phyloP scores from a whole-genome alignment of 331 rosid genomes.

The Erythrophleum ivorense region DNA sequence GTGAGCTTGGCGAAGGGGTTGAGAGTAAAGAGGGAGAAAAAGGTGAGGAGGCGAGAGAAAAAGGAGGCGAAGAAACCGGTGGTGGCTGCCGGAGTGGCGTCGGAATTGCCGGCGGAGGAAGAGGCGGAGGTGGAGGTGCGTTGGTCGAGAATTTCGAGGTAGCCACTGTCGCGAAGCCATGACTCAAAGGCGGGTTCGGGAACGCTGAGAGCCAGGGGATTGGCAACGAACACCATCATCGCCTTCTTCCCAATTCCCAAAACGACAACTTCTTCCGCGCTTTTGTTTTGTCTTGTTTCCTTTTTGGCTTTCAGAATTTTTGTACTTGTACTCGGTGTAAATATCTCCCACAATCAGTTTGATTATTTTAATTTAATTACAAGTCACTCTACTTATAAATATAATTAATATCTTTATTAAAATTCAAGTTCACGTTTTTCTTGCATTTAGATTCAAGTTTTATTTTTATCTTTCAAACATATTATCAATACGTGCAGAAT shows the following conservation, averaged over 20 bases:
- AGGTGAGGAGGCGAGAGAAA: conserved; percentile 61
- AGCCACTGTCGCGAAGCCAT: conserved; percentile 97
- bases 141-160: conserved; percentile 86
- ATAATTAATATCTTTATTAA: not conserved
- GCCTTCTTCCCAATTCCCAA: not conserved
- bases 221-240: conserved; percentile 82
- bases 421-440: too few relatives aligned
- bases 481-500: too few relatives aligned
- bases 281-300: not conserved
- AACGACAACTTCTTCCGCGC: conserved; percentile 16
- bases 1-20: conserved; percentile 89
- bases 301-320: not conserved
- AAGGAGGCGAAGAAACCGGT: conserved; percentile 42
- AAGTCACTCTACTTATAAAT: not conserved
- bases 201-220: conserved; percentile 92
- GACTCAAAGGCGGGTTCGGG: conserved; percentile 91
- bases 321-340: not conserved
- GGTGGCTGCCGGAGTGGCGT: conserved; percentile 31
- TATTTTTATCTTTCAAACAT: too few relatives aligned
- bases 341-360: not conserved
- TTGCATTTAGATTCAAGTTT: too few relatives aligned
- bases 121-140: conserved; percentile 54
- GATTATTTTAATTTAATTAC: conserved; percentile 6
- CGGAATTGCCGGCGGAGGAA: conserved; percentile 16
- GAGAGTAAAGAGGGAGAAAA: conserved; percentile 73